Percentiles rank a stretch among this genome's conserved stretches.
Evolutionary conservation across 2,329 filamentous ascomycete genomes (phyloP).

Genomic region (Aspergillus melleus): DNA sequence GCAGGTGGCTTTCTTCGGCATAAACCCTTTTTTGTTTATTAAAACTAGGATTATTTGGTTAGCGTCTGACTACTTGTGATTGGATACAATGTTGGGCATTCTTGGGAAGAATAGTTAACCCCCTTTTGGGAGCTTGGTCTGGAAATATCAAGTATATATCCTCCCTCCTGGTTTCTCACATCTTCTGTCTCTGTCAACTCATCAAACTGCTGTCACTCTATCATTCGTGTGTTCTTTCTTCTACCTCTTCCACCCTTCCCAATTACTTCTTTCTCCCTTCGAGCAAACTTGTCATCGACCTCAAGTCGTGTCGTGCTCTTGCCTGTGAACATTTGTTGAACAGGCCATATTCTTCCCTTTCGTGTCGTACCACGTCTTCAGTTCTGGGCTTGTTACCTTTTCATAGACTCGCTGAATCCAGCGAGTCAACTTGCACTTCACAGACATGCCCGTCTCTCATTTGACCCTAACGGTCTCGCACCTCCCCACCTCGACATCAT

Average conservation of each 20-base stretch:
- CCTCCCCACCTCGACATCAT: slow-evolving; percentile 76
- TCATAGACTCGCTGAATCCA: slow-evolving; percentile 15
- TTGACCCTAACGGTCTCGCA: slow-evolving; percentile 70
- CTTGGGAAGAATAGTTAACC: slow-evolving; percentile 8
- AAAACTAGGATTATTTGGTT: slow-evolving; percentile 1
- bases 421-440: slow-evolving; percentile 10
- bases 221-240: background rate
- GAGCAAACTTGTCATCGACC: background rate
- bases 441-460: slow-evolving; percentile 61
- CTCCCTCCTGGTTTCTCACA: slow-evolving; percentile 8
- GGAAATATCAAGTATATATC: slow-evolving; percentile 13
- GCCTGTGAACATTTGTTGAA: background rate
- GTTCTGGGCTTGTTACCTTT: background rate
- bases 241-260: background rate
- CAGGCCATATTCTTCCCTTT: background rate
- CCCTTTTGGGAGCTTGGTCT: slow-evolving; percentile 3
- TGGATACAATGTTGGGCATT: slow-evolving; percentile 20
- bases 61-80: slow-evolving; percentile 13
- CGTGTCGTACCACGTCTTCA: background rate
- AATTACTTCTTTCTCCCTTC: background rate
- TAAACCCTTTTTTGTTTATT: slow-evolving; percentile 4
- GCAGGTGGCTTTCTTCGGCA: slow-evolving; percentile 10
- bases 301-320: background rate
- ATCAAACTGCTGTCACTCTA: background rate
- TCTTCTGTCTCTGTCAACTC: background rate